These are phyloP conservation scores for Nakazawaea molendinolei DNA, from an alignment of 805 yeast genomes.

Conservation along the genomic window DNA sequence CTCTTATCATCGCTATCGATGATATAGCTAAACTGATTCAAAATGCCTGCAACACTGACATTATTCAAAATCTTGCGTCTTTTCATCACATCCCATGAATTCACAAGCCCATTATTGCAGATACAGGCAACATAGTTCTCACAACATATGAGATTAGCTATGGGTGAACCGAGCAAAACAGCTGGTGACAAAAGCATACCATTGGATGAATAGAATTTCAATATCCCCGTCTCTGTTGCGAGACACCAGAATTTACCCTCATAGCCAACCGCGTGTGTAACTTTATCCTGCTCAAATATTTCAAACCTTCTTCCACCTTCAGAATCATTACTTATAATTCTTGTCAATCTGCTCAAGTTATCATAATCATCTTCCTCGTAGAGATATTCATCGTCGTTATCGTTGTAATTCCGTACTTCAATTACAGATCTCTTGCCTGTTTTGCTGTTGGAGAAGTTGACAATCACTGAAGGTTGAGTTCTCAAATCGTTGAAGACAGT, in stretches of 20 bases:
- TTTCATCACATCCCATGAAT: slow-evolving; percentile 40
- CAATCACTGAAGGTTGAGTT: slow-evolving; percentile 24
- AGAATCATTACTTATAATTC: slow-evolving; percentile 27
- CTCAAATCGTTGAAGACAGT: slow-evolving; percentile 23
- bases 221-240: slow-evolving; percentile 52
- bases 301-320: slow-evolving; percentile 31
- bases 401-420: slow-evolving; percentile 31
- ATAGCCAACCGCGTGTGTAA: slow-evolving; percentile 37
- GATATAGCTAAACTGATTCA: slow-evolving; percentile 29
- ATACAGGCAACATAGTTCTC: slow-evolving; percentile 33
- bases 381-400: slow-evolving; percentile 23
- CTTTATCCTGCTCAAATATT: slow-evolving; percentile 38
- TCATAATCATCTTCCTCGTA: slow-evolving; percentile 19
- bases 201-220: slow-evolving; percentile 36
- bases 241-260: slow-evolving; percentile 39
- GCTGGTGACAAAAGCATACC: slow-evolving; percentile 43
- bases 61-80: slow-evolving; percentile 30
- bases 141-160: slow-evolving; percentile 30
- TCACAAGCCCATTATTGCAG: slow-evolving; percentile 44
- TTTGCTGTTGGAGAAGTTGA: slow-evolving; percentile 15
- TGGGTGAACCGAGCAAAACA: slow-evolving; percentile 44
- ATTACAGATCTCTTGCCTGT: slow-evolving; percentile 23
- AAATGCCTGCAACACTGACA: slow-evolving; percentile 46
- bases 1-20: slow-evolving; percentile 18
- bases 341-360: slow-evolving; percentile 17